Evolutionary conservation across 352 stramenopile genomes (phyloP), one percentile per base, ranked within the genome.

Genomic region (Lagenidium giganteum): DNA sequence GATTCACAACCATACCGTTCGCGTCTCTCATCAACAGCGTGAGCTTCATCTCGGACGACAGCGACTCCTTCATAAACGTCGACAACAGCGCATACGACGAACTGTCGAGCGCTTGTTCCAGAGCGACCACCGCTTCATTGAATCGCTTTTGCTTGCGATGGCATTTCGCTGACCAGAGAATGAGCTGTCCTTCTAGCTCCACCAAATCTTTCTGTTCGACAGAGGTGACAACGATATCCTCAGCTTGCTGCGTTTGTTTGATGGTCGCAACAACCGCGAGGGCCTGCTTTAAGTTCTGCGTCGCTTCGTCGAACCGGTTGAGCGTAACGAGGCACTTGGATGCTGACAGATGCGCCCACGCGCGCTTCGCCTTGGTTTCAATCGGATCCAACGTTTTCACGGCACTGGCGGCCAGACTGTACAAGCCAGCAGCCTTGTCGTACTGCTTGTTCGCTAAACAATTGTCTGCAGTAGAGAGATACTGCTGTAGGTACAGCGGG

Each of bases 131-230:
- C 14, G 68, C 54, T 32, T 70, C 56, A 16, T 77, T 62, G 23
- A 73, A 70, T 11, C 35, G 26, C 51, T 74, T 67, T 32, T 75
- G 59, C 17, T 64, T 66, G n/a, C 68, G 68, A 40, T 64, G 55
- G 44, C 68, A 81, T 29, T 81, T 81, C 25, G 65, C 65, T 31
- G 72, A 65, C 68, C 68, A 81, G 4, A 81, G 54, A n/a, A 77
- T 37, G 17, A 77, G 64, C 5, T 53, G 47, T 14, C 65, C 65
- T 21, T 81, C 64, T 3, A 66, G 53, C n/a, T n/a, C n/a, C n/a
- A n/a, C n/a, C n/a, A n/a, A n/a, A n/a, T n/a, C n/a, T n/a, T n/a
- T n/a, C n/a, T n/a, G n/a, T n/a, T n/a, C n/a, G n/a, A n/a, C n/a
- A n/a, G n/a, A n/a, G n/a, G n/a, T n/a, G n/a, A n/a, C n/a, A n/a